Evolutionary conservation across 2,329 filamentous ascomycete species (phyloP), one percentile per base, ranked within the genome.

Genomic region (Scortechinia acanthostroma): DNA sequence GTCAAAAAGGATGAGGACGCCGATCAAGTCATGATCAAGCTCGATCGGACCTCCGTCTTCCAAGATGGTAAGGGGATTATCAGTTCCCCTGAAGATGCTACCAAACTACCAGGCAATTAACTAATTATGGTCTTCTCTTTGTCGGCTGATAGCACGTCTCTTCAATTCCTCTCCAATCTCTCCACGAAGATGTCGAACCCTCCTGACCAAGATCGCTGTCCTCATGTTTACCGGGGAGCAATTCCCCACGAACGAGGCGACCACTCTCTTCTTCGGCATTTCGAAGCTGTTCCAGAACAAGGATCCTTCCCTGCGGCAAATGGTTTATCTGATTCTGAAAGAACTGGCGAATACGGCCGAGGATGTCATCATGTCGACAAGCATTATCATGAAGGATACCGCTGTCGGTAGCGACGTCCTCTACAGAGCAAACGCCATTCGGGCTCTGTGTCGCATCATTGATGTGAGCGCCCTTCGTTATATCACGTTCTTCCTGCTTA

Each of bases 201-300:
- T 96, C 52, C 77, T 98, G 53, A 97, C 93, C 59, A 97, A 98
- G 76, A 93, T 98, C 61, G 88, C 89, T 43, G 86, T 97, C 48
- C 84, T 98, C 52, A 78, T 98, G 56, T 96, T 96, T 69, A 97
- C 90, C 17, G 93, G 93, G 56, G 93, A 98, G 72, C 90, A 84
- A 62, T 98, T 97, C 74, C 91, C 91, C 42, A 91, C 87, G 48
- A 94, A 95, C 62, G 93, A 98, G 79, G 93, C 93, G 55, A 97
- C 93, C 22, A 91, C 89, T 42, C 86, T 98, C 53, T 98, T 98
- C 80, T 97, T 97, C 65, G 91, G 91, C 56, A 97, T 95, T 66
- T 97, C 91, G 50, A 97, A 97, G 77, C 80, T 97, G 49, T 98
- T 98, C 77, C 91, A 97, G 75, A 97, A 97, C 71, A 97, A 96